Percentiles rank a stretch among this genome's conserved stretches.
phyloP scores from a whole-genome alignment of 805 yeast genomes.

The Isabelozyma gotoi region DNA sequence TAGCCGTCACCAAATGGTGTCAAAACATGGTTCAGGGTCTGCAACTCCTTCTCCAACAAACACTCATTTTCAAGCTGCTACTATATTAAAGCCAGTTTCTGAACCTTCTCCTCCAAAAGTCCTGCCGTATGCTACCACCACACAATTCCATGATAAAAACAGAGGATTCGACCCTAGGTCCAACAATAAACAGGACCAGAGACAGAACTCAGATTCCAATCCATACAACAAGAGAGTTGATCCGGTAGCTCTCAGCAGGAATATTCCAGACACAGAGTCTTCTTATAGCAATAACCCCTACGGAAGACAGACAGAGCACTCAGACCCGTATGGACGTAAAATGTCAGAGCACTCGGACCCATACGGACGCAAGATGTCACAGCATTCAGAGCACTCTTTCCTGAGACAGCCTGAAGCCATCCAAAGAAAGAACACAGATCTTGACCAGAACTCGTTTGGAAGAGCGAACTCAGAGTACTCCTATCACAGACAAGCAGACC shows the following conservation, averaged over 20 bases:
- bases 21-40: neutral
- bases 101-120: neutral
- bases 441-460: no score
- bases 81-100: neutral
- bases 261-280: no score
- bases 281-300: no score
- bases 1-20: neutral
- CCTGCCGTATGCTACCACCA: neutral
- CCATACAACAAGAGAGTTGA: no score
- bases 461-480: no score
- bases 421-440: no score
- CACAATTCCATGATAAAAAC: neutral
- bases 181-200: no score
- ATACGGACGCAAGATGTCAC: neutral
- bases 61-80: neutral
- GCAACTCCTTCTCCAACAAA: neutral
- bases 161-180: neutral
- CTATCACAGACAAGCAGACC: no score
- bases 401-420: no score
- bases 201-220: no score
- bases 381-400: neutral
- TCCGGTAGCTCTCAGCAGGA: no score
- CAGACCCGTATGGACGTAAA: neutral
- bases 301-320: neutral
- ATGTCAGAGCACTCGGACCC: neutral